Percentiles rank a stretch among this genome's conserved stretches.
phyloP scores from a whole-genome alignment of 371 early-diverging fungal species.

The Cladochytrium tenue region DNA sequence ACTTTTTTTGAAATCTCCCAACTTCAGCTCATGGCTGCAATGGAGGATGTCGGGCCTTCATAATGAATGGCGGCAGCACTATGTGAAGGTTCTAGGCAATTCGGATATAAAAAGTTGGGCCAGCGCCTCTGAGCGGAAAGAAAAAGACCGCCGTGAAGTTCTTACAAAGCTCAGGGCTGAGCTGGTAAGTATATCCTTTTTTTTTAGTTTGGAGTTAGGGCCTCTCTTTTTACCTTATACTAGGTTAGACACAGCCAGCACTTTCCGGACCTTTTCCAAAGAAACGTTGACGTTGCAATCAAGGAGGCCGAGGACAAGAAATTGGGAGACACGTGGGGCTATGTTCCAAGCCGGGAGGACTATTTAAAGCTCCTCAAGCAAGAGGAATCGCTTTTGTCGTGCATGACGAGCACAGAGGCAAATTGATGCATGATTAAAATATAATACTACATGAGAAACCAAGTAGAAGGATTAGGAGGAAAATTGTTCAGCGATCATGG shows the following conservation, averaged over 20 bases:
- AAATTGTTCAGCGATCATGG: no score
- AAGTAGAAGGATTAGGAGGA: no score
- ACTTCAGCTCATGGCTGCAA: conserved; percentile 94
- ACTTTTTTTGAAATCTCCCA: conserved; percentile 87
- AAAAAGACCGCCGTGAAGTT: conserved; percentile 68
- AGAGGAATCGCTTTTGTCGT: background rate
- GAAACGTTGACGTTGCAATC: no score
- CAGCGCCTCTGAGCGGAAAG: conserved; percentile 21
- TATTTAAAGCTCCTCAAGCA: background rate
- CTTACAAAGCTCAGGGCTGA: conserved; percentile 62
- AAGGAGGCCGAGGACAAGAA: background rate
- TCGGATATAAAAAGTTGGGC: conserved; percentile 55
- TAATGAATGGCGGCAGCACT: conserved; percentile 65
- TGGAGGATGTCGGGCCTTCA: conserved; percentile 76
- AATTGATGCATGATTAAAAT: no score
- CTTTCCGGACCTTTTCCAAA: no score
- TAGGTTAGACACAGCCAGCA: no score
- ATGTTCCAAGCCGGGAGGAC: background rate
- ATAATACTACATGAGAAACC: no score
- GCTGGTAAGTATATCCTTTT: conserved; percentile 34
- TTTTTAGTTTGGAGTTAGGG: conserved; percentile 7
- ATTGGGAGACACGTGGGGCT: background rate
- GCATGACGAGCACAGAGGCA: background rate
- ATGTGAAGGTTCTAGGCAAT: conserved; percentile 61
- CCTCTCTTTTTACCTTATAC: background rate